Conservation (phyloP, 2,329 filamentous ascomycete genomes). For the Beauveria rudraprayagi region DNA sequence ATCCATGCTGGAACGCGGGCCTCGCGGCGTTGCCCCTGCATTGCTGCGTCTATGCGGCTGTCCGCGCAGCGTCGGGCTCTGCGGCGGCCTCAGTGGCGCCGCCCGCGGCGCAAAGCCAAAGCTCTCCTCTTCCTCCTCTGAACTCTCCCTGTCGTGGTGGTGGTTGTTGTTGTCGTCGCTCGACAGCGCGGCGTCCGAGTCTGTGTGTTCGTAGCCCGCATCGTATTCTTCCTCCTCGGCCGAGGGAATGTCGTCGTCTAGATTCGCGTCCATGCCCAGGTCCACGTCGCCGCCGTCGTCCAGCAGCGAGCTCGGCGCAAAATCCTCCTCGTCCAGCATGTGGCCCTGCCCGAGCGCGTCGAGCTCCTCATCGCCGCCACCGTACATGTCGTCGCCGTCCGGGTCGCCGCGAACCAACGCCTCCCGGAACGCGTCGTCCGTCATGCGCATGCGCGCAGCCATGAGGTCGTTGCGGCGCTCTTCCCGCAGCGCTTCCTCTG, state of each 20-base stretch:
- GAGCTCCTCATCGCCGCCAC: constrained; percentile 43
- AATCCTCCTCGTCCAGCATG: constrained; percentile 56
- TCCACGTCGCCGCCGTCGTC: constrained; percentile 19
- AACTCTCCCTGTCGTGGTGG: constrained; percentile 13
- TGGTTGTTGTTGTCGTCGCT: constrained; percentile 24
- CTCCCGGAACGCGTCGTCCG: constrained; percentile 55
- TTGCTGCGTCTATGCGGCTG: constrained; percentile 13
- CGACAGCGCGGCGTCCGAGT: constrained; percentile 58
- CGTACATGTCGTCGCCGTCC: constrained; percentile 42
- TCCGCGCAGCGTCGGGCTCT: constrained; percentile 29
- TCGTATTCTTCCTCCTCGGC: constrained; percentile 42
- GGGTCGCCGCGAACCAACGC: constrained; percentile 44
- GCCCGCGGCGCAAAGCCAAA: constrained; percentile 33
- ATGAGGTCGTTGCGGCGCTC: constrained; percentile 42
- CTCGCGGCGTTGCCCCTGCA: constrained; percentile 12
- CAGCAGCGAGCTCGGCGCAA: constrained; percentile 30
- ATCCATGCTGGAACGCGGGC: constrained; percentile 43
- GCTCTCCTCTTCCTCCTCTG: constrained; percentile 17
- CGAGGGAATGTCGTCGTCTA: constrained; percentile 65
- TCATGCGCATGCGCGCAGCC: constrained; percentile 43
- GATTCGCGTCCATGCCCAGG: constrained; percentile 45
- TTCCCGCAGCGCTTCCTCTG: constrained; percentile 32
- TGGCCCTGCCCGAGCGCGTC: constrained; percentile 50
- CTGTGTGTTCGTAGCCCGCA: constrained; percentile 68
- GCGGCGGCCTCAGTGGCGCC: constrained; percentile 25